Percentiles rank a stretch among this genome's conserved stretches.
phyloP scores from a whole-genome alignment of 179 eudicot genomes.

The Beta lomatogona region DNA sequence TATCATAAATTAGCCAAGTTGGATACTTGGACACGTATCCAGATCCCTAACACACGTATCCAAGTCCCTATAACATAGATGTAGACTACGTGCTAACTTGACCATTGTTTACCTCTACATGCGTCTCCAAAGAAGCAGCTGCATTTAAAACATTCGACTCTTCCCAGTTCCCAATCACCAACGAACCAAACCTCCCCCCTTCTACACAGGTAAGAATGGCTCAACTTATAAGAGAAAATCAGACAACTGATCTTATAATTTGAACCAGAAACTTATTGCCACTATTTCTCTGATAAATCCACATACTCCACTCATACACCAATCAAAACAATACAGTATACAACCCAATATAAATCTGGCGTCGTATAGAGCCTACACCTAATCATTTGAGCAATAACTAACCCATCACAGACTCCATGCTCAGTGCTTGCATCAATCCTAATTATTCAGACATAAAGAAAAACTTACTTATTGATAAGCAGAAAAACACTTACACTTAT shows the following conservation, averaged over 20 bases:
- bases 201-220: not conserved
- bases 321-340: not conserved
- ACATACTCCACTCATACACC: not conserved
- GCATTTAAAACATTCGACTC: not conserved
- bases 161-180: not conserved
- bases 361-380: too few species aligned
- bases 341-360: not conserved
- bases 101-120: not conserved
- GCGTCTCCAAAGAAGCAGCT: not conserved
- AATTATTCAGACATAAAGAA: too few species aligned
- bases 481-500: not conserved
- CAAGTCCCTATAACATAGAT: too few species aligned
- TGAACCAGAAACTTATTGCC: not conserved
- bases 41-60: too few species aligned
- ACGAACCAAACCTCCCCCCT: not conserved
- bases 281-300: not conserved
- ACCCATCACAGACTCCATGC: too few species aligned
- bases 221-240: not conserved
- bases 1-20: too few species aligned
- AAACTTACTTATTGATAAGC: not conserved
- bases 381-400: too few species aligned
- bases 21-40: too few species aligned
- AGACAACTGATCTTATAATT: not conserved
- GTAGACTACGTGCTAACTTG: not conserved
- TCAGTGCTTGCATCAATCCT: too few species aligned